Percentiles rank a stretch among this genome's conserved stretches.
Evolutionary conservation across 495 filamentous ascomycete genomes (phyloP).

Genomic region (Gamarada debralockiae): DNA sequence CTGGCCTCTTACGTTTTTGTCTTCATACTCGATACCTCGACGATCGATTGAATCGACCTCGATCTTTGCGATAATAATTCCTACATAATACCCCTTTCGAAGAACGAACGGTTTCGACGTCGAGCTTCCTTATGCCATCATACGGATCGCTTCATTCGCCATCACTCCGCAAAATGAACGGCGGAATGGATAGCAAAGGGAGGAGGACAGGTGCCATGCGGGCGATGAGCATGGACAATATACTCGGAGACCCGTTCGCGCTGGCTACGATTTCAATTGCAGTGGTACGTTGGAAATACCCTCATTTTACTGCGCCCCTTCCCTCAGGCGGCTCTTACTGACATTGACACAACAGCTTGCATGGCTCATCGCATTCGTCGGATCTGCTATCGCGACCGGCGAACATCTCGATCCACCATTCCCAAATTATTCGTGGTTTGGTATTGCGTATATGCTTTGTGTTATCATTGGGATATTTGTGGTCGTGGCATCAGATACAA

Average conservation of each 20-base stretch:
- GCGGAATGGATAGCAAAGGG: slow-evolving; percentile 40
- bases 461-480: slow-evolving; percentile 74
- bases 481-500: slow-evolving; percentile 76
- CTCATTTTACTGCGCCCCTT: not conserved
- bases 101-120: slow-evolving; percentile 12
- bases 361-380: slow-evolving; percentile 90
- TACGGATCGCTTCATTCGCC: slow-evolving; percentile 72
- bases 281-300: slow-evolving; percentile 55
- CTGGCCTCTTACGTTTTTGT: slow-evolving; percentile 12
- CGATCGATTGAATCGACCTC: slow-evolving; percentile 26
- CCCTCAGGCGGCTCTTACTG: not conserved
- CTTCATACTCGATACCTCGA: slow-evolving; percentile 19
- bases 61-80: slow-evolving; percentile 13
- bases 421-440: slow-evolving; percentile 89
- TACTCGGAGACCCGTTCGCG: slow-evolving; percentile 94
- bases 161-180: slow-evolving; percentile 80
- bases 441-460: slow-evolving; percentile 78
- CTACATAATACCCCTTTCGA: slow-evolving; percentile 8
- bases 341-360: slow-evolving; percentile 58
- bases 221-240: slow-evolving; percentile 70
- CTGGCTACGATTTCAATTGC: slow-evolving; percentile 92
- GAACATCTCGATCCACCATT: slow-evolving; percentile 41
- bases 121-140: slow-evolving; percentile 57
- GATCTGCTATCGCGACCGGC: slow-evolving; percentile 73
- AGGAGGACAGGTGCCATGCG: slow-evolving; percentile 27